These are phyloP conservation scores for Coniferiporia weirii DNA, from an alignment of 1,284 basidiomycete genomes.

Conservation along the genomic window DNA sequence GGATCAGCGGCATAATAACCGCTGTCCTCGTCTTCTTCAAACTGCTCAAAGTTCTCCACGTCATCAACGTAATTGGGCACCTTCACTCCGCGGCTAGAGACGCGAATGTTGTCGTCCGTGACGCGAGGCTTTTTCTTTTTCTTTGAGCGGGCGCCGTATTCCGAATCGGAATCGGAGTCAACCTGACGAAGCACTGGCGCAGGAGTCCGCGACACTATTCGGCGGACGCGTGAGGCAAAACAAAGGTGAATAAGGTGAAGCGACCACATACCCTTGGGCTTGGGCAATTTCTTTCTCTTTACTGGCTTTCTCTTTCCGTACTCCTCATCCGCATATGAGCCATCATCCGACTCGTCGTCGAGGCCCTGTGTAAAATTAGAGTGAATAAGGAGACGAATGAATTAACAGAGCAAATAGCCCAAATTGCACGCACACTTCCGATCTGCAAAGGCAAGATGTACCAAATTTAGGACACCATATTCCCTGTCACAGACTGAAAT, in stretches of 20 bases:
- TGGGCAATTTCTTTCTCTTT: conserved; percentile 64
- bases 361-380: conserved; percentile 17
- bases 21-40: conserved; percentile 57
- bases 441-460: conserved; percentile 11
- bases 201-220: conserved; percentile 27
- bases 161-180: conserved; percentile 76
- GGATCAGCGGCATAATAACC: conserved; percentile 49
- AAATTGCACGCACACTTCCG: conserved; percentile 21
- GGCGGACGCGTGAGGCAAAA: conserved; percentile 5
- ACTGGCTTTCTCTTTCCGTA: conserved; percentile 62
- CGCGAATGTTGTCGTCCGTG: conserved; percentile 65
- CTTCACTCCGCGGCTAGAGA: conserved; percentile 76
- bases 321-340: conserved; percentile 72
- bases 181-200: conserved; percentile 42
- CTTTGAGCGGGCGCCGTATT: conserved; percentile 81
- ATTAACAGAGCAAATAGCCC: background rate
- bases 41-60: conserved; percentile 75
- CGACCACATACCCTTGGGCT: conserved; percentile 52
- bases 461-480: conserved; percentile 15
- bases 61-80: conserved; percentile 85
- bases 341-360: conserved; percentile 60
- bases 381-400: background rate
- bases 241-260: conserved; percentile 2
- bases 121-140: conserved; percentile 73
- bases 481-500: conserved; percentile 6